Evolutionary conservation across 345 rosid species (phyloP).

Genomic region (Camelina neglecta): DNA sequence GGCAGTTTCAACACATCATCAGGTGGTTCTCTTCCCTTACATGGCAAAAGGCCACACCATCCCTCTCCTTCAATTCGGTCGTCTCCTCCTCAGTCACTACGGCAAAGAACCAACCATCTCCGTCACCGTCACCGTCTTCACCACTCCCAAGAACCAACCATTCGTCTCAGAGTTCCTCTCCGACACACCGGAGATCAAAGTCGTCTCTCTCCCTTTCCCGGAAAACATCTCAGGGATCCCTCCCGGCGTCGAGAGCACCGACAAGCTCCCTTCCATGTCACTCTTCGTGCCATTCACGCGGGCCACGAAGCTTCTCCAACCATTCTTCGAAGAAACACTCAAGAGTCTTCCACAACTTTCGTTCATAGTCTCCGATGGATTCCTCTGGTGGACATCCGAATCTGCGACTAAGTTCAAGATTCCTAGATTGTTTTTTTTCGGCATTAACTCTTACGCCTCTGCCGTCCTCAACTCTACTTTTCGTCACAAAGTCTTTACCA

Average conservation of each 20-base stretch:
- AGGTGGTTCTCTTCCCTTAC: slow-evolving; percentile 74
- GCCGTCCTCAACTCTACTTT: slow-evolving; percentile 24
- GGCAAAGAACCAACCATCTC: slow-evolving; percentile 13
- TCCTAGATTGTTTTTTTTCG: slow-evolving; percentile 59
- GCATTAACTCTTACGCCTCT: slow-evolving; percentile 47
- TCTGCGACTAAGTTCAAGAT: slow-evolving; percentile 65
- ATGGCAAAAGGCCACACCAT: slow-evolving; percentile 85
- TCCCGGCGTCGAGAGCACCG: slow-evolving; percentile 67
- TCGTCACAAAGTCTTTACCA: slow-evolving; percentile 23
- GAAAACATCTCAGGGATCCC: slow-evolving; percentile 53
- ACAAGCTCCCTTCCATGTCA: slow-evolving; percentile 68
- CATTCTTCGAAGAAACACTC: slow-evolving; percentile 54
- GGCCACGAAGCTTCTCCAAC: slow-evolving; percentile 67
- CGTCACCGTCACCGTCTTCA: slow-evolving; percentile 61
- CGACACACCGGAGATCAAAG: slow-evolving; percentile 42
- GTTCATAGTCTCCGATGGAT: slow-evolving; percentile 70
- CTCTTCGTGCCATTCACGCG: slow-evolving; percentile 53
- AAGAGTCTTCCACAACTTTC: slow-evolving; percentile 49
- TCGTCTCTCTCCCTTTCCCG: slow-evolving; percentile 62
- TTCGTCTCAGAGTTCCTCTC: slow-evolving; percentile 57
- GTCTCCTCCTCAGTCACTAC: slow-evolving; percentile 59
- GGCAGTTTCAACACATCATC: slow-evolving; percentile 30
- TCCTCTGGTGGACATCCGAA: slow-evolving; percentile 84
- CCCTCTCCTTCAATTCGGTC: slow-evolving; percentile 70
- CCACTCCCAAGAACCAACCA: slow-evolving; percentile 65